Base-by-base conservation (phyloP, 306 rosid species). In the Cajanus cajan region DNA sequence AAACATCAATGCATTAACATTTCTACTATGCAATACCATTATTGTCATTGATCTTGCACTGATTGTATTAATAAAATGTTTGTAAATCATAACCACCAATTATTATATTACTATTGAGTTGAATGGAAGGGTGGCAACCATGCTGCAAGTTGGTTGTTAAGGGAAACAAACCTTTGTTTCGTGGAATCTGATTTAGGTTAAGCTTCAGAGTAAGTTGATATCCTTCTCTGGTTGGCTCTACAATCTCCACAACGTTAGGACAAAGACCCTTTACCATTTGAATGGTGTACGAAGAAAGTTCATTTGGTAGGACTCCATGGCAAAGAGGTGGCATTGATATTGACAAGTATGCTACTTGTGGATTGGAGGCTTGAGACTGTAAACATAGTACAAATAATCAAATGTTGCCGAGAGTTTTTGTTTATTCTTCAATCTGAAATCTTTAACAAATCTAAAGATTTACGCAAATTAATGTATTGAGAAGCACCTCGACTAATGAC, bases 151-250 rank as follows among this genome's bases (percentile, higher is more conserved):
- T 37, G 70, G 33, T 36, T 8, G 31, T 36, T 36, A 52, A 63
- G 74, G 59, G 51, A 64, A 62, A 12, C 74, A 58, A 48, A 95
- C 99, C 99, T 85, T 90, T 91, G 64, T 58, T 74, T 28, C 3
- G 73, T 3, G 89, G 85, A 77, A 93, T 91, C 77, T 80, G 87
- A 18, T 87, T 34, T 34, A 93, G 85, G 74, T 89, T 75, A 68
- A 95, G 88, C 79, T 78, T 84, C 8, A 92, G 80, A 73, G 98
- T 93, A 48, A 93, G 90, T 64, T 86, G 92, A 84, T 81, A 90
- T 80, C 98, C 97, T 82, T 86, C 88, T 80, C 55, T 89, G 68
- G 94, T 70, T 75, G 96, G 90, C 70, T 91, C 93, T 67, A 74
- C 74, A 74, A 92, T 82, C 68, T 84, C 90, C 78, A 87, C 82